Evolutionary conservation across 1,284 basidiomycete genomes (phyloP), one percentile per base, ranked within the genome.

Genomic region (Fomitiporia mediterranea): DNA sequence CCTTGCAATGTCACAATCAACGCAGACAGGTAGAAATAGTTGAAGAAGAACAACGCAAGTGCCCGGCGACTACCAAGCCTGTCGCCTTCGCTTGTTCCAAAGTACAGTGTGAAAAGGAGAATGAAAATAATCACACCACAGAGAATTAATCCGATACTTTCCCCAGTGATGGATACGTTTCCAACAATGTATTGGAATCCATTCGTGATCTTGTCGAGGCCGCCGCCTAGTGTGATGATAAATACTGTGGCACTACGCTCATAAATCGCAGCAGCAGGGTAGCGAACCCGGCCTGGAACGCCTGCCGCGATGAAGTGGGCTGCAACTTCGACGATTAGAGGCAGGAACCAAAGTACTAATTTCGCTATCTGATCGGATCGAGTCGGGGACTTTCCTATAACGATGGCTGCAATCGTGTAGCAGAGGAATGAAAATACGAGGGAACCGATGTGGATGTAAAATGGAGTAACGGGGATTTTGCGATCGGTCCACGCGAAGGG

Each of bases 141-240:
- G 40, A 60, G n/a, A 25, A 60, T 60, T 38, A 60, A 23, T 4
- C 47, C 58, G 21, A 53, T 28, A 32, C 49, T 57, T 38, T 53
- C 47, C 15, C 19, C 9, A 8, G 49, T 40, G 38, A 60, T 23
- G 27, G 55, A 56, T 11, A 60, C 54, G 19, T 60, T 56, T 19
- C 58, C 58, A 15, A 60, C 58, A 8, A 60, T 60, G 32, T 57
- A 60, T 30, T 60, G 58, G 48, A 60, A 60, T 32, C 55, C 55
- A 21, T 60, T 48, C 5, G 58, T 60, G 55, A 60, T 60, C 32
- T 57, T 56, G 35, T 60, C 58, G 17, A 60, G 55, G n/a, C 58
- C 58, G 15, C 55, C 58, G 23, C 58, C 58, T 4, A 60, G 58
- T 28, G 50, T 60, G 28, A 60, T 60, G 27, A 60, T 57, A 34